These are phyloP conservation scores for Cichorium intybus DNA, from an alignment of 140 eudicot genomes.

Conservation along the genomic window DNA sequence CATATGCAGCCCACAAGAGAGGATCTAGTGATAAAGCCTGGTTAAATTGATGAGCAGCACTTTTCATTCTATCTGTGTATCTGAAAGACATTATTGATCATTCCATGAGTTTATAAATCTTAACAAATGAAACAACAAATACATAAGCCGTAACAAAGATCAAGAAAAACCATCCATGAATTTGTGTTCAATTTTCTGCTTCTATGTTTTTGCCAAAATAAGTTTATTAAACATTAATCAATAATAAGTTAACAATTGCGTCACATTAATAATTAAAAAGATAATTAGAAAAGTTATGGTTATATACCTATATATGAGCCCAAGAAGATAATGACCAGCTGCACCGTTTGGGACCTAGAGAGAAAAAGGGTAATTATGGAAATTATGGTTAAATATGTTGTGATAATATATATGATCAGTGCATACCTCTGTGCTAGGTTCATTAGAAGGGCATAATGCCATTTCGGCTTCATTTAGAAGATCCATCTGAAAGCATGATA, in stretches of 20 bases:
- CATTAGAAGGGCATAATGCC: slow-evolving; percentile 76
- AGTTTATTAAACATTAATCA: background rate
- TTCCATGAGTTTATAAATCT: slow-evolving; percentile 10
- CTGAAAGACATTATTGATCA: slow-evolving; percentile 49
- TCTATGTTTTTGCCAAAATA: too few relatives aligned
- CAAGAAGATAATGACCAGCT: slow-evolving; percentile 99
- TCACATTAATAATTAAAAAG: slow-evolving; percentile 2
- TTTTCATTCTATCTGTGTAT: slow-evolving; percentile 82
- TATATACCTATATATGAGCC: slow-evolving; percentile 87
- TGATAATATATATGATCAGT: too few relatives aligned
- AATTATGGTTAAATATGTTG: too few relatives aligned
- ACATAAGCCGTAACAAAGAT: slow-evolving; percentile 5
- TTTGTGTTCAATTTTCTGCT: too few relatives aligned
- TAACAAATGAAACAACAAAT: slow-evolving; percentile 8
- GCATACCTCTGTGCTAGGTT: slow-evolving; percentile 78
- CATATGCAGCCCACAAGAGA: slow-evolving; percentile 93
- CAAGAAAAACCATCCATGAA: background rate
- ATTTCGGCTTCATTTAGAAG: slow-evolving; percentile 91
- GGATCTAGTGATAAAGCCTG: slow-evolving; percentile 95
- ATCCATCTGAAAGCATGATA: slow-evolving; percentile 98
- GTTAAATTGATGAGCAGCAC: slow-evolving; percentile 79
- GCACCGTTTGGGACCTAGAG: slow-evolving; percentile 97
- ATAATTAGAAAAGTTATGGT: background rate
- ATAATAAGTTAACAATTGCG: slow-evolving; percentile 1
- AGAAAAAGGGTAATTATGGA: too few relatives aligned